These are phyloP conservation scores for Arthrobotrys pseudoclavata DNA, from an alignment of 2,329 filamentous ascomycete genomes.

Conservation along the genomic window DNA sequence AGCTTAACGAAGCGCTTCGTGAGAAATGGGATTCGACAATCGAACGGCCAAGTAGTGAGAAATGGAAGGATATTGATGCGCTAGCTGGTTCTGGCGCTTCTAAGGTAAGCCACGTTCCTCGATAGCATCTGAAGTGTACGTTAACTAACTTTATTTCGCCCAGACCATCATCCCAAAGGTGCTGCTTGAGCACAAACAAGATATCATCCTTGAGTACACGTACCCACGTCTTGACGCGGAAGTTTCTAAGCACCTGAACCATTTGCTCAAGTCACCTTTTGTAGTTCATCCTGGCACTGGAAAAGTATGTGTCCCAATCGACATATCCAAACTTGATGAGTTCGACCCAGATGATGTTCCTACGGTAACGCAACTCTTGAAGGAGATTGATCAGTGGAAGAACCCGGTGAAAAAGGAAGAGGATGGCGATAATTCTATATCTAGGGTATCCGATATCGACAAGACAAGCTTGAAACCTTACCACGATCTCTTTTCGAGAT, in stretches of 20 bases:
- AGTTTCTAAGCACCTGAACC: constrained; percentile 97
- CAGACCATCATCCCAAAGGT: constrained; percentile 42
- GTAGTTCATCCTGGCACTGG: constrained; percentile 94
- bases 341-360: constrained; percentile 93
- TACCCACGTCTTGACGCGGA: constrained; percentile 97
- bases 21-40: constrained; percentile 93
- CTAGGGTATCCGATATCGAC: constrained; percentile 85
- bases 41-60: constrained; percentile 79
- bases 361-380: constrained; percentile 83
- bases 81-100: constrained; percentile 82
- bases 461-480: constrained; percentile 96
- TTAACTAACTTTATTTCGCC: constrained; percentile 25
- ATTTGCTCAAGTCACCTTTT: constrained; percentile 96
- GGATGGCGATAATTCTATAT: constrained; percentile 64
- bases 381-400: constrained; percentile 88
- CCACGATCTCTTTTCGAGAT: constrained; percentile 86
- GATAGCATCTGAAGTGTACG: background rate
- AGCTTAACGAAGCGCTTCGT: constrained; percentile 80
- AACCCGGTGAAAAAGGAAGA: constrained; percentile 66
- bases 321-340: constrained; percentile 78
- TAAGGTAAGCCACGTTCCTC: constrained; percentile 67
- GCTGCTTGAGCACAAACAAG: constrained; percentile 90
- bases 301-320: constrained; percentile 94
- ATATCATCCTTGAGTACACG: constrained; percentile 96
- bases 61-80: constrained; percentile 94